These are phyloP conservation scores for Xylaria sp. DNA, from an alignment of 2,329 filamentous ascomycete genomes.

Conservation along the genomic window DNA sequence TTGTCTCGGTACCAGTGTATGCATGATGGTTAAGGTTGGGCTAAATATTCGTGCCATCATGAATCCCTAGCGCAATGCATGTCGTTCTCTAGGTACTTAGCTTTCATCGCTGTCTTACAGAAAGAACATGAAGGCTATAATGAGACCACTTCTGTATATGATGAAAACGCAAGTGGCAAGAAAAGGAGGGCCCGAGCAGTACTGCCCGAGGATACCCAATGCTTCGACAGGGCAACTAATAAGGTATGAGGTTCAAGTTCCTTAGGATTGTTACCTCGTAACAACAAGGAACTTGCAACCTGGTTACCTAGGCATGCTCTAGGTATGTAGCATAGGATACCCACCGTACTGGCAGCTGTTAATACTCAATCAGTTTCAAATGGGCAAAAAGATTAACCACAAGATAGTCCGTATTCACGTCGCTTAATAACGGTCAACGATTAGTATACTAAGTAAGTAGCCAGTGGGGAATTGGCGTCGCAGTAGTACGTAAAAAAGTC, in stretches of 20 bases:
- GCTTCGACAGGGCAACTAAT: not conserved
- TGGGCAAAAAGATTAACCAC: not conserved
- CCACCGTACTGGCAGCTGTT: not conserved
- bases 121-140: not conserved
- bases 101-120: not conserved
- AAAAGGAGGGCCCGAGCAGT: not conserved
- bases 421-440: not conserved
- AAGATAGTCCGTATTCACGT: not conserved
- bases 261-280: not conserved
- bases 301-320: not conserved
- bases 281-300: not conserved
- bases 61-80: conserved; percentile 13
- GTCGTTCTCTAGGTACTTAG: conserved; percentile 3
- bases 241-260: not conserved
- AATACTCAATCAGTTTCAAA: conserved; percentile 11
- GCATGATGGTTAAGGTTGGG: not conserved
- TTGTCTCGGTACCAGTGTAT: not conserved
- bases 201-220: not conserved
- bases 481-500: conserved; percentile 7
- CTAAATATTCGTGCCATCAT: not conserved
- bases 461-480: conserved; percentile 6
- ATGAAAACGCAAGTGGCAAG: not conserved
- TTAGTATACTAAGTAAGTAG: not conserved
- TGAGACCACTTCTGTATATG: not conserved
- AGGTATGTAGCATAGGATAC: not conserved